Evolutionary conservation across 148 eudicot species (phyloP).

Genomic region (Persicaria maculosa): DNA sequence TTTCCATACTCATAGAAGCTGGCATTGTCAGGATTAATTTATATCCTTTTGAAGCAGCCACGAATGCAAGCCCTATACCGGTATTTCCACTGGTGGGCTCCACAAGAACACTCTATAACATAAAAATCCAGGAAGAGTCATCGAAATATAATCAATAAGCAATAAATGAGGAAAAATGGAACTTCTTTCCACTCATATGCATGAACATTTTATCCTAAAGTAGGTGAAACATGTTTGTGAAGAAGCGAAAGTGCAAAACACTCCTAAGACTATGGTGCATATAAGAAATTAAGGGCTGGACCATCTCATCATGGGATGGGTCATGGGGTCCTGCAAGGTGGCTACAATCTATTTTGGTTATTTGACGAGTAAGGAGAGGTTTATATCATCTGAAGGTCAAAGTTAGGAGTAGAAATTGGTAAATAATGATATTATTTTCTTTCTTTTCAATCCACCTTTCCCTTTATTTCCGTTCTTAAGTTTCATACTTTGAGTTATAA

Average conservation of each 20-base stretch:
- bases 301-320: neutral
- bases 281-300: neutral
- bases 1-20: slow-evolving; percentile 94
- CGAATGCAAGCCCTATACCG: slow-evolving; percentile 96
- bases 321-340: neutral
- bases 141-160: neutral
- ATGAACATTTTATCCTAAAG: neutral
- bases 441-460: neutral
- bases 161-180: slow-evolving; percentile 1
- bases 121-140: neutral
- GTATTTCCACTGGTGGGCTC: slow-evolving; percentile 99
- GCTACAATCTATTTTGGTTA: neutral
- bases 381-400: neutral
- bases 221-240: neutral
- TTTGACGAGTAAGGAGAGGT: neutral
- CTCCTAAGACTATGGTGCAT: neutral
- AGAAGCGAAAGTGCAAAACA: neutral
- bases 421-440: too few relatives aligned
- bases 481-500: neutral
- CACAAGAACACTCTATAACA: slow-evolving; percentile 68
- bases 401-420: too few relatives aligned
- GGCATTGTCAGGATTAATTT: slow-evolving; percentile 94
- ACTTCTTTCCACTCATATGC: neutral
- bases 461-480: neutral
- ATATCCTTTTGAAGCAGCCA: slow-evolving; percentile 97